Evolutionary conservation across 805 yeast species (phyloP).

Genomic region (Middelhovenomyces tepae): DNA sequence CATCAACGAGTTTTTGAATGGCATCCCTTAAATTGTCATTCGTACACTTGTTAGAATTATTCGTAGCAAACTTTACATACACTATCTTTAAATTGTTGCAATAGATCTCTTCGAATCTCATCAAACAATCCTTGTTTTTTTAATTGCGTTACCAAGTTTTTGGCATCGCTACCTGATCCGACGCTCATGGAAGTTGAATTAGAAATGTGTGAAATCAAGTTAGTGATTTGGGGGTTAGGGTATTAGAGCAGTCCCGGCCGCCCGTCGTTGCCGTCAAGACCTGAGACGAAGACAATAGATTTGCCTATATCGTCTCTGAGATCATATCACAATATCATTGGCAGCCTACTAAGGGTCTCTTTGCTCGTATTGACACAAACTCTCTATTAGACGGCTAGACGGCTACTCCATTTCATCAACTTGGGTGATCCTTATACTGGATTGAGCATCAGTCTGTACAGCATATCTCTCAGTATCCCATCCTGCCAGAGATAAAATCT

Average conservation of each 20-base stretch:
- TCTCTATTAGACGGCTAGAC: too few relatives aligned
- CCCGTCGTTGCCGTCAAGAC: too few relatives aligned
- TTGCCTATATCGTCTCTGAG: too few relatives aligned
- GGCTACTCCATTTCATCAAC: conserved; percentile 1
- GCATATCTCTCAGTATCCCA: conserved; percentile 18
- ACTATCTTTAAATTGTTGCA: conserved; percentile 16
- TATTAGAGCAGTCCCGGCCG: background rate
- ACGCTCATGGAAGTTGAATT: background rate
- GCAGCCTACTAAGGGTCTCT: too few relatives aligned
- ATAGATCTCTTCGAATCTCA: conserved; percentile 15
- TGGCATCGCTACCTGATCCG: background rate
- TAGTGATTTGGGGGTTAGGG: background rate
- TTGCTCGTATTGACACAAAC: too few relatives aligned
- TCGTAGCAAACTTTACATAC: conserved; percentile 9
- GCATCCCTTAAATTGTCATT: conserved; percentile 10
- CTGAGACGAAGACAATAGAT: too few relatives aligned
- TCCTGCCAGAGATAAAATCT: conserved; percentile 14
- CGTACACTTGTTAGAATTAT: background rate
- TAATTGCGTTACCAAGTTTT: conserved; percentile 11
- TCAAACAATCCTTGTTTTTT: conserved; percentile 20
- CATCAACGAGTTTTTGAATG: conserved; percentile 17
- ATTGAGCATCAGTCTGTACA: conserved; percentile 14
- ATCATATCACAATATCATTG: too few relatives aligned
- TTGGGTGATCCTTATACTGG: conserved; percentile 7
- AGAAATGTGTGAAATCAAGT: background rate